Evolutionary conservation across 169 alveolate species (phyloP), one percentile per base, ranked within the genome.

Genomic region (Eimeria falciformis): DNA sequence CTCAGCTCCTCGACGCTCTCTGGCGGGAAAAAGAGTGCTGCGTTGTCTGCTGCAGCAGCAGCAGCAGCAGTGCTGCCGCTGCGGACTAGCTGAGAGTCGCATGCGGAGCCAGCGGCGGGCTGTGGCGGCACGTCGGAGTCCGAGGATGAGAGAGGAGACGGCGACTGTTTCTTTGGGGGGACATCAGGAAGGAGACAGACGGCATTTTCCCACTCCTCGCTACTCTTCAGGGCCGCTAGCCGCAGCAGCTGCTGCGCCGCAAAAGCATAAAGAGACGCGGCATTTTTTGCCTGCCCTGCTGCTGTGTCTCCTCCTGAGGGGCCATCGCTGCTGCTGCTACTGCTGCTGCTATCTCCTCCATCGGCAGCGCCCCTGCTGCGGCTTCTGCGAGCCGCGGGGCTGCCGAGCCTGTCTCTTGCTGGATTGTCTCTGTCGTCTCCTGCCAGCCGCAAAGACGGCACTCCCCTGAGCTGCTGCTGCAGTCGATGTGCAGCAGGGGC

Each of bases 211-310:
- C 92, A 85, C 55, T 45, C 27, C 12, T 11, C 43, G 5, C 62
- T 23, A 21, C 46, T 66, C 45, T 56, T 29, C 71, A 75, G 77
- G 14, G 53, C 56, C n/a, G 77, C 53, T 21, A 85, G 84, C 21
- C 92, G 92, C 83, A 14, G 84, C 55, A 85, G 73, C 73, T 66
- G 92, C 84, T 85, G 92, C 40, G 92, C 71, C 6, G 23, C 92
- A 37, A 65, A 68, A 6, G 85, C 69, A 37, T 68, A 85, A 23
- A 85, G 84, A 27, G 58, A 33, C 29, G 85, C 92, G 21, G 92
- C 92, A 45, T 56, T 68, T n/a, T 77, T 75, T 3, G 92, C 92
- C 27, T 45, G 85, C 33, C 75, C 50, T 5, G 85, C 23, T 2
- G 92, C 84, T 5, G 77, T 55, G 66, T 45, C 73, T 18, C 53